Evolutionary conservation across 1,284 basidiomycete genomes (phyloP), one percentile per base, ranked within the genome.

Genomic region (Leucoagaricus sp.): DNA sequence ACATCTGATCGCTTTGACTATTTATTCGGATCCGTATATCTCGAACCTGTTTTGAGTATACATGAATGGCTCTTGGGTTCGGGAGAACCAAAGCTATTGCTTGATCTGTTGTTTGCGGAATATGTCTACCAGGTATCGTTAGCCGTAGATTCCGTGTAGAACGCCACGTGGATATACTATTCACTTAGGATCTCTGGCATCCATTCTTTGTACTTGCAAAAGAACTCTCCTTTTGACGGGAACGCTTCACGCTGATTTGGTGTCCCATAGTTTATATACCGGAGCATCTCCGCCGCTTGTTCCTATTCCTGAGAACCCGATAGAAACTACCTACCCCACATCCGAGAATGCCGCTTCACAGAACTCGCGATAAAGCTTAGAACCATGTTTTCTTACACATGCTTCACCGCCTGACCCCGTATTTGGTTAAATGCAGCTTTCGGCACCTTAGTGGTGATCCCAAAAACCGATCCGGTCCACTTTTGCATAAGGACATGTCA

Each of bases 151-250:
- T 15, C 6, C 4, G 23, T 19, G 19, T 48, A 13, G 26, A 46
- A 26, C 33, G 15, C 2, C 10, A 48, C 31, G 23, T 42, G 21
- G 17, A 26, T 49, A 31, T 38, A 15, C 21, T 40, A 54, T 57
- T 41, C 42, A 64, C 63, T 53, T 49, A 60, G 63, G 26, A 64
- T 58, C 34, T 63, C 58, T 7, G 63, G 60, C 55, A 63, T 60
- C 63, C 61, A 63, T 48, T 49, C 53, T 36, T 58, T 57, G 41
- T 61, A 59, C 29, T 60, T 59, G 44, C 58, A 60, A 40, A 60
- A 64, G 55, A 63, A 63, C 49, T 61, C 61, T 4, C 63, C 63
- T n/a, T 60, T 57, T 1, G 61, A 60, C 26, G 60, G 61, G n/a
- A 63, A 50, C 36, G 46, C 36, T 17, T 59, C 56, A 19, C 60